Evolutionary conservation across 371 early-diverging fungal genomes (phyloP).

Genomic region (Parasitella parasitica): DNA sequence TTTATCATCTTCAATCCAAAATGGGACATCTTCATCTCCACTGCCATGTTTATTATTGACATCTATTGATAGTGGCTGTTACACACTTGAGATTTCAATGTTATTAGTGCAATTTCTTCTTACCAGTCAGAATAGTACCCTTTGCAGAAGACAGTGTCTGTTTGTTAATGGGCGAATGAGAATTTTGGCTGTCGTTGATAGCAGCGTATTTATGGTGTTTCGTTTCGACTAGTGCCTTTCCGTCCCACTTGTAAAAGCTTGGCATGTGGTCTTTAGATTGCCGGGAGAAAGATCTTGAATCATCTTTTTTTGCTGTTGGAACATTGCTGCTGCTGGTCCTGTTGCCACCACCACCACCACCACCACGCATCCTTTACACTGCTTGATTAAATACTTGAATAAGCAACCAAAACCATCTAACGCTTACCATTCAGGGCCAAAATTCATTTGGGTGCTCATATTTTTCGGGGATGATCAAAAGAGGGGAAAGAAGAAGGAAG

Average conservation of each 20-base stretch:
- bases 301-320: background rate
- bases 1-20: slow-evolving; percentile 32
- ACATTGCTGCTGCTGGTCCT: background rate
- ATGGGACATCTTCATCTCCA: slow-evolving; percentile 5
- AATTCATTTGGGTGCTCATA: slow-evolving; percentile 18
- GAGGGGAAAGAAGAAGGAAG: background rate
- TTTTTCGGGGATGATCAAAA: background rate
- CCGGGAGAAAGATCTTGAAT: slow-evolving; percentile 46
- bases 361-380: background rate
- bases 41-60: background rate
- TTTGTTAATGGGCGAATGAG: background rate
- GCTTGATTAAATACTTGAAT: background rate
- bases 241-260: slow-evolving; percentile 53
- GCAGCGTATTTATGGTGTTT: background rate
- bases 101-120: background rate
- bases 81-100: background rate
- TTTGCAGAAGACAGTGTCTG: background rate
- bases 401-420: background rate
- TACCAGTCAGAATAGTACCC: background rate
- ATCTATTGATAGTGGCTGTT: background rate
- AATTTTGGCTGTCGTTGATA: background rate
- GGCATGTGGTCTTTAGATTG: slow-evolving; percentile 70
- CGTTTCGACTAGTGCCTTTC: slow-evolving; percentile 1
- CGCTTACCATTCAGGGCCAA: slow-evolving; percentile 14
- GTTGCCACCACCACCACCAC: background rate